phyloP scores from a whole-genome alignment of 2,329 filamentous ascomycete genomes.

The Arthroderma sp. region DNA sequence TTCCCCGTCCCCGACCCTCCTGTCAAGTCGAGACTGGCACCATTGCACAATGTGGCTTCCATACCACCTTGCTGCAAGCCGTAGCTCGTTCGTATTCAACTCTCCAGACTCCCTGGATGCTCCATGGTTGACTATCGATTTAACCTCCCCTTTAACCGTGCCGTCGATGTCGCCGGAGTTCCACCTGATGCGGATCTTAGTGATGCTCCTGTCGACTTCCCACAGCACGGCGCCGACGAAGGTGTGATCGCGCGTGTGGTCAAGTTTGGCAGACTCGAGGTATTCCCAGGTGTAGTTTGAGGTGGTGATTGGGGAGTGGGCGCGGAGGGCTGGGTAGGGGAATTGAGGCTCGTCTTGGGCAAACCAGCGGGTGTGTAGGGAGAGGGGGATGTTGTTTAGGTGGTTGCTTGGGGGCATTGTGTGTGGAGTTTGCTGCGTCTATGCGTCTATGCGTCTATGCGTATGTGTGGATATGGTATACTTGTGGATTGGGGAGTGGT shows the following conservation, averaged over 20 bases:
- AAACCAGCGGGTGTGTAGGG: constrained; percentile 21
- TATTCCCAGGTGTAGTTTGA: constrained; percentile 11
- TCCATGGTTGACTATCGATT: constrained; percentile 4
- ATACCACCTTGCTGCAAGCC: constrained; percentile 15
- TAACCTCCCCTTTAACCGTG: constrained; percentile 22
- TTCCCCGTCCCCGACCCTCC: constrained; percentile 25
- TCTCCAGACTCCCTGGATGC: constrained; percentile 12
- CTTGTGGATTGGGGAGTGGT: no score
- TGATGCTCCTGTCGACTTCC: constrained; percentile 18
- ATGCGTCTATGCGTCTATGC: neutral
- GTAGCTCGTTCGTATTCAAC: constrained; percentile 13
- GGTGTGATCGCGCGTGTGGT: constrained; percentile 7
- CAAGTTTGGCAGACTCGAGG: constrained; percentile 8
- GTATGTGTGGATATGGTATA: no score
- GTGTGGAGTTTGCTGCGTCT: neutral
- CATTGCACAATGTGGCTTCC: constrained; percentile 19
- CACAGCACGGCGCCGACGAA: constrained; percentile 20
- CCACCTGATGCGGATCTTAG: constrained; percentile 25
- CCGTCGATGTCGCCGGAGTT: constrained; percentile 18
- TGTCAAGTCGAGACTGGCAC: constrained; percentile 17
- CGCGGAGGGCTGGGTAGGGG: constrained; percentile 9
- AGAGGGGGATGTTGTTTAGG: constrained; percentile 14
- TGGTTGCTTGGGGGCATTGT: neutral
- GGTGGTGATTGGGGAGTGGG: constrained; percentile 4
- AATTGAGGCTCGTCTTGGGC: constrained; percentile 15